These are phyloP conservation scores for Lactifluus piperatus DNA, from an alignment of 768 basidiomycete genomes.

Conservation along the genomic window DNA sequence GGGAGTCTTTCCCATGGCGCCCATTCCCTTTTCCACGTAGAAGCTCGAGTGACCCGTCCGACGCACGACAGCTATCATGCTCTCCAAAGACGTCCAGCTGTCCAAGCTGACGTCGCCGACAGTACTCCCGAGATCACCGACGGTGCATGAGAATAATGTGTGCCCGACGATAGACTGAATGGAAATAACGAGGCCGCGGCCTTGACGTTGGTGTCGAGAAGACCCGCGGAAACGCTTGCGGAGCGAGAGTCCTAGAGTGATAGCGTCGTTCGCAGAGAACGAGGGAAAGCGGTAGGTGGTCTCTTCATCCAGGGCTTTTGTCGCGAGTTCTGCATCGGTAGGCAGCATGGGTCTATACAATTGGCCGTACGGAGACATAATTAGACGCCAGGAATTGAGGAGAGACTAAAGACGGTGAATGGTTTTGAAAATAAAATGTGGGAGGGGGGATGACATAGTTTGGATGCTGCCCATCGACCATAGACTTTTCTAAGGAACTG, in stretches of 20 bases:
- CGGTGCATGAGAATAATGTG: constrained; percentile 73
- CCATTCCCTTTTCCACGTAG: constrained; percentile 83
- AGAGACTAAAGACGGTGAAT: not conserved
- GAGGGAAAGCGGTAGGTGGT: constrained; percentile 58
- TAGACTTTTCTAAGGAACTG: not conserved
- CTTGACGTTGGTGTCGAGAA: constrained; percentile 53
- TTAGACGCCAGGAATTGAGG: constrained; percentile 8
- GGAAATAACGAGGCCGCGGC: constrained; percentile 74
- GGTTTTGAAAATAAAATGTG: not conserved
- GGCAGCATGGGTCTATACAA: constrained; percentile 51
- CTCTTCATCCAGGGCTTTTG: constrained; percentile 64
- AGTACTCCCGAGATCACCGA: constrained; percentile 64
- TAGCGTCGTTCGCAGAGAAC: constrained; percentile 70
- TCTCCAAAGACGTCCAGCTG: constrained; percentile 70
- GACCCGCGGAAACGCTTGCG: constrained; percentile 77
- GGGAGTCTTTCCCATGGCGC: constrained; percentile 70
- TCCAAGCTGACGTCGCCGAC: constrained; percentile 73
- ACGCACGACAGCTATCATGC: constrained; percentile 70
- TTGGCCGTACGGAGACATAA: constrained; percentile 47
- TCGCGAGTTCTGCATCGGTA: constrained; percentile 65
- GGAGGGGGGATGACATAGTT: not conserved
- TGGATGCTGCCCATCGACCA: not conserved
- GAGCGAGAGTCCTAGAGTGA: constrained; percentile 70
- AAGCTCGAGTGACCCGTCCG: constrained; percentile 78
- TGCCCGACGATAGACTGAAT: constrained; percentile 76